Conservation (phyloP, 495 filamentous ascomycete genomes). For the Aspergillus panamensis region DNA sequence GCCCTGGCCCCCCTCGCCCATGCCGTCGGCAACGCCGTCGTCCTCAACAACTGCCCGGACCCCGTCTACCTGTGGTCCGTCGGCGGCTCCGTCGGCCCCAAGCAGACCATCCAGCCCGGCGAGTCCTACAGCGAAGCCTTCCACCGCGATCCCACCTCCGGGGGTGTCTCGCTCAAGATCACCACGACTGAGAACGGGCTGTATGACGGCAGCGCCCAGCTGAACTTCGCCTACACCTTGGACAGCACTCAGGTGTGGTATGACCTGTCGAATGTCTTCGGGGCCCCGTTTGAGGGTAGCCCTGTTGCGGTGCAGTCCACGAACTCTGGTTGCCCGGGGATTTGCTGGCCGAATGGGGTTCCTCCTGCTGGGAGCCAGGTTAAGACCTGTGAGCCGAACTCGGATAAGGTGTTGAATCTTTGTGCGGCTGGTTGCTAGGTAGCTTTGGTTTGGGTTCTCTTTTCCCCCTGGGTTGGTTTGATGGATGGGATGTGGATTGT, state of each 20-base stretch:
- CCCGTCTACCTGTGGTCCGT: constrained; percentile 57
- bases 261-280: constrained; percentile 54
- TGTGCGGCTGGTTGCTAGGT: constrained; percentile 31
- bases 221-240: constrained; percentile 53
- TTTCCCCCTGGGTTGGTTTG: not conserved
- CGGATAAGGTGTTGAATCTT: constrained; percentile 33
- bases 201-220: constrained; percentile 50
- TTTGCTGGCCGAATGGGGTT: constrained; percentile 49
- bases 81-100: constrained; percentile 38
- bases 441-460: not conserved
- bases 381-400: constrained; percentile 38
- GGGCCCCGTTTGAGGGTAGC: constrained; percentile 49
- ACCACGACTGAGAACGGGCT: constrained; percentile 48
- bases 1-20: constrained; percentile 31
- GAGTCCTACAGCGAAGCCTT: constrained; percentile 40
- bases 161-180: constrained; percentile 55
- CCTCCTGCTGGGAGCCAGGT: constrained; percentile 51
- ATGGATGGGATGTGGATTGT: not conserved
- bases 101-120: constrained; percentile 38
- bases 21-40: constrained; percentile 50
- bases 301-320: constrained; percentile 39
- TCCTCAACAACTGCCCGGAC: constrained; percentile 49
- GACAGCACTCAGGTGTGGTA: constrained; percentile 51
- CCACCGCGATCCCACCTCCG: constrained; percentile 44
- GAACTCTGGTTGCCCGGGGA: constrained; percentile 38